Percentiles rank a stretch among this genome's conserved stretches.
These are phyloP conservation scores for Sarocladiaceae sp. DNA, from an alignment of 2,329 filamentous ascomycete species.

Conservation along the genomic window DNA sequence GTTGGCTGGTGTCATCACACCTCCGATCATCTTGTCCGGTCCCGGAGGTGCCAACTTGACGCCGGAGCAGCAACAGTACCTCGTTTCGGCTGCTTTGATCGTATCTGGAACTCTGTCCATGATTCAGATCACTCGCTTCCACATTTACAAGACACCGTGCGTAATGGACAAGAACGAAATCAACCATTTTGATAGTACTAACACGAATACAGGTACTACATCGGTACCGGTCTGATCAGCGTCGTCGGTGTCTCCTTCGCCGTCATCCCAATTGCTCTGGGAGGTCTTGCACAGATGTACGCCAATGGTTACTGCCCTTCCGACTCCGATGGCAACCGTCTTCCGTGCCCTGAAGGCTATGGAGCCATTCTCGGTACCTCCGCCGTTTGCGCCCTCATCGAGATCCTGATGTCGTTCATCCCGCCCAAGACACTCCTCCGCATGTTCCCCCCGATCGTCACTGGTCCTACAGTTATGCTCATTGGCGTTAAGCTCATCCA, in stretches of 20 bases:
- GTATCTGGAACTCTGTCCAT: constrained; percentile 72
- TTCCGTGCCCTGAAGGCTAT: constrained; percentile 74
- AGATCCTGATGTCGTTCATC: constrained; percentile 71
- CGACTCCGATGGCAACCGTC: constrained; percentile 55
- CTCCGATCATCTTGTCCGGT: constrained; percentile 67
- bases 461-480: constrained; percentile 64
- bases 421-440: constrained; percentile 64
- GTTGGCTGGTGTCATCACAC: constrained; percentile 72
- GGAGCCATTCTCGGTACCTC: constrained; percentile 68
- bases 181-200: background rate
- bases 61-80: constrained; percentile 62
- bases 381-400: constrained; percentile 61
- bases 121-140: constrained; percentile 75
- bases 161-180: too few relatives aligned
- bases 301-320: constrained; percentile 62
- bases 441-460: constrained; percentile 77
- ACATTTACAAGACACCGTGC: constrained; percentile 61
- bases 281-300: constrained; percentile 75
- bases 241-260: constrained; percentile 77
- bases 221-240: constrained; percentile 76
- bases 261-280: constrained; percentile 68
- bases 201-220: constrained; percentile 54
- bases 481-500: constrained; percentile 72
- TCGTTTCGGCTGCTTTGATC: constrained; percentile 74
- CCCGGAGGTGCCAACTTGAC: constrained; percentile 60